These are phyloP conservation scores for Arthrobotrys entomopaga DNA, from an alignment of 2,329 filamentous ascomycete genomes.

Conservation along the genomic window DNA sequence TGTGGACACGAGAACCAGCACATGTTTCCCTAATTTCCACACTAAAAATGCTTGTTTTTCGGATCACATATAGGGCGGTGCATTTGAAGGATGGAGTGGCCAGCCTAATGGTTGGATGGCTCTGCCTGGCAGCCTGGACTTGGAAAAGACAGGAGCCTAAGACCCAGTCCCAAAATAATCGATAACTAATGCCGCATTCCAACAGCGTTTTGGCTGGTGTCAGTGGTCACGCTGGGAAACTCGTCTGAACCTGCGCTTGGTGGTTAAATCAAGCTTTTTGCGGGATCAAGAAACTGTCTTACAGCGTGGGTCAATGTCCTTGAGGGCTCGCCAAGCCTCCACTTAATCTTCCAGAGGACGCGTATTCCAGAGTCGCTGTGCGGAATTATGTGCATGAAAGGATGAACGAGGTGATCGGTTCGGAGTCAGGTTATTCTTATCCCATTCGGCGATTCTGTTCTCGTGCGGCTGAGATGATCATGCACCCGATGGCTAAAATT, in stretches of 20 bases:
- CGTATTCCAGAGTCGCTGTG: background rate
- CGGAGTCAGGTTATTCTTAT: slow-evolving; percentile 14
- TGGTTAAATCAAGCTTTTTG: slow-evolving; percentile 13
- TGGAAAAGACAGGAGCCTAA: slow-evolving; percentile 5
- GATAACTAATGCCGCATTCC: slow-evolving; percentile 7
- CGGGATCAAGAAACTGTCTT: background rate
- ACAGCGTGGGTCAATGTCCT: background rate
- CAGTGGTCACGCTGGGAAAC: background rate
- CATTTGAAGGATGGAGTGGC: background rate
- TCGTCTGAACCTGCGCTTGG: slow-evolving; percentile 6
- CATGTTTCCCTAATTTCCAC: slow-evolving; percentile 2
- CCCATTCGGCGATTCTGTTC: slow-evolving; percentile 3
- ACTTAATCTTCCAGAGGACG: background rate
- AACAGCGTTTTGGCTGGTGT: too few relatives aligned
- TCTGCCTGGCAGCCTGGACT: background rate
- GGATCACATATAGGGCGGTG: background rate
- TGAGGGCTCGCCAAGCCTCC: slow-evolving; percentile 14
- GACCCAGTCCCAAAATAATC: slow-evolving; percentile 7
- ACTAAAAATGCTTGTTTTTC: background rate
- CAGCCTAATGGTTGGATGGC: background rate
- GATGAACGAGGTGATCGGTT: background rate
- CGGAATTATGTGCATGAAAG: slow-evolving; percentile 4
- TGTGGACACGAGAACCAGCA: background rate
- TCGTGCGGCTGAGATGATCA: slow-evolving; percentile 1
- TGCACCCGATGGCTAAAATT: slow-evolving; percentile 4